Base-by-base conservation (phyloP, 257 asterid genomes). In the Mitragyna speciosa region DNA sequence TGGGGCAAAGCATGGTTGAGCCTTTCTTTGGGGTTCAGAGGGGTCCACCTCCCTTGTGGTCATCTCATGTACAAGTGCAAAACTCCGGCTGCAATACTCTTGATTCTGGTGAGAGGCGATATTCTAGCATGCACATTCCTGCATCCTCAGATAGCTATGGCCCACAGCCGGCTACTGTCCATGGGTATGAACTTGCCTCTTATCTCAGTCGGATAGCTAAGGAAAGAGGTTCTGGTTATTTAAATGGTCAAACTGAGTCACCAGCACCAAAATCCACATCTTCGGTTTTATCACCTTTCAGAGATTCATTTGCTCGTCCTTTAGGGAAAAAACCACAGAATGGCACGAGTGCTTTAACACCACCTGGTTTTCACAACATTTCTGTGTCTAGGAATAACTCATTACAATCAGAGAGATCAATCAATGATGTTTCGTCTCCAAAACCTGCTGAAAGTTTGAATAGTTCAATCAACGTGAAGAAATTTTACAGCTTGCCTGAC, bases 341-440 rank as follows among this genome's bases (percentile, higher is more conserved):
- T 80, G 92, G 93, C 36, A 66, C 82, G 81, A 90, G 96, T 76
- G 54, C 75, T 67, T 72, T 73, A 66, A 89, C 66, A 78, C 99
- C 99, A 36, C 99, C 99, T 47, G 99, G 99, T 77, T 96, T 96
- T 84, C 91, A 90, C 85, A 91, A 92, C 45, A 86, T 87, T 68
- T 90, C 97, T 47, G 89, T 87, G 76, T 80, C 96, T 79, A 90
- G 97, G 72, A 96, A 91, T 88, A 89, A 56, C 79, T 92, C 96
- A 31, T 76, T 94, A 84, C 95, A 87, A 83, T 73, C 91, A 28
- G 94, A 88, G 70, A 87, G 91, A 80, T 78, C 91, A 56, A 39
- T 78, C 59, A 84, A 71, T 28, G 97, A 91, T 20, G 80, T 85
- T 72, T 24, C 80, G 72, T 81, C 96, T 72, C 89, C 92, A 7